These are phyloP conservation scores for Cryptococcus neoformans DNA, from an alignment of 1,284 basidiomycete species.

Conservation along the genomic window DNA sequence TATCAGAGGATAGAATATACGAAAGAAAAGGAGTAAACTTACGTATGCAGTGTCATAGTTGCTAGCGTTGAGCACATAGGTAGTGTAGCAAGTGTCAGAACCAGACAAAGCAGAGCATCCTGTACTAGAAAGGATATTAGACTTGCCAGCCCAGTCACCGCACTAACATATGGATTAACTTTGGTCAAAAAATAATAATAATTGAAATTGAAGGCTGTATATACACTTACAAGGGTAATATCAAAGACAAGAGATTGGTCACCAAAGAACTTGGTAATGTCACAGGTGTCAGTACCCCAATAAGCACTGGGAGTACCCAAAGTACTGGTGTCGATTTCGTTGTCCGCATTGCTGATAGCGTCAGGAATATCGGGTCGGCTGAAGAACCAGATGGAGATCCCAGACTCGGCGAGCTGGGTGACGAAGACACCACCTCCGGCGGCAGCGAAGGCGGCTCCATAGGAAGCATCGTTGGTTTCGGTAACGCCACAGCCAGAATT, in stretches of 20 bases:
- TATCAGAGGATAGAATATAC: background rate
- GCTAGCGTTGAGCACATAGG: conserved; percentile 62
- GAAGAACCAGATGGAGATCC: conserved; percentile 72
- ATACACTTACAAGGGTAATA: conserved; percentile 56
- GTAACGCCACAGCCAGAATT: conserved; percentile 61
- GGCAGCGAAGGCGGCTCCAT: conserved; percentile 31
- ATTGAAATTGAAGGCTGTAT: background rate
- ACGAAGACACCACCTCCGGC: conserved; percentile 55
- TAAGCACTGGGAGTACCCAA: conserved; percentile 64
- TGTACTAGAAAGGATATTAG: conserved; percentile 59
- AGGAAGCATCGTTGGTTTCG: conserved; percentile 23
- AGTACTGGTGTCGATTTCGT: conserved; percentile 57
- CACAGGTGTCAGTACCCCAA: conserved; percentile 60
- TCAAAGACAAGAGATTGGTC: conserved; percentile 66
- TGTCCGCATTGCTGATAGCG: conserved; percentile 54
- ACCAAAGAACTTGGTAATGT: conserved; percentile 58
- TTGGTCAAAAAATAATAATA: background rate
- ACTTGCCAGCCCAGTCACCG: conserved; percentile 49
- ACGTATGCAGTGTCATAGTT: conserved; percentile 63
- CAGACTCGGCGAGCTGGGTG: conserved; percentile 61
- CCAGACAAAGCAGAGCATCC: conserved; percentile 49
- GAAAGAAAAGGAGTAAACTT: conserved; percentile 4
- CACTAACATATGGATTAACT: conserved; percentile 42
- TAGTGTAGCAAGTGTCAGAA: conserved; percentile 54
- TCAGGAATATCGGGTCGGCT: conserved; percentile 57